Evolutionary conservation across 805 yeast genomes (phyloP), one percentile per base, ranked within the genome.

Genomic region (Ascoidea rubescens): DNA sequence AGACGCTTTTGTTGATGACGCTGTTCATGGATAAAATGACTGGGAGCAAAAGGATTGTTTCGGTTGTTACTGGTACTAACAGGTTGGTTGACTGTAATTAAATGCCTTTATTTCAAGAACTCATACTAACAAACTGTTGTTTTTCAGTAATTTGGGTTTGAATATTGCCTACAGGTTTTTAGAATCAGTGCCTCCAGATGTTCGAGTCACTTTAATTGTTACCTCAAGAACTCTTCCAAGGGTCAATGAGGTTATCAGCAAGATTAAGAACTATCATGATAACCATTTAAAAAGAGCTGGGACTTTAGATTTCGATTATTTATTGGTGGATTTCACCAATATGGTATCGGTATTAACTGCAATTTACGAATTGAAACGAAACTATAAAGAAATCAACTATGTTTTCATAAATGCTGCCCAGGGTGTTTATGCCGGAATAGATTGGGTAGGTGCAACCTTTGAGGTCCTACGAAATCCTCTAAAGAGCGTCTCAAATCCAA

Each of bases 191-290:
- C 80, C 84, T 5, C 63, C 69, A 1, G 71, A 72, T 17, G 69
- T 70, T 6, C 71, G 84, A 54, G 61, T 93, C 49, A 89, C 96
- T 0, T 70, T 93, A 7, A 80, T 93, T 8, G 89, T 91, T 8
- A 90, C 98, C 0, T 86, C 96, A 4, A 73, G 99, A 58, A 87
- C 96, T 0, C 71, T 91, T 48, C 89, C 95, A 5, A 79, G 88
- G 53, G 97, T 82, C 4, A 82, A 82, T 53, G 88, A 84, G 56
- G 82, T 82, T 28, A 86, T 91, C 50, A 72, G 71, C 31, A 66
- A 67, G 48, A 78, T 88, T 54, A 75, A 79, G 54, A 61, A 66
- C 5, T 74, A 72, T 62, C 62, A 64, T 45, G 73, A 65, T 4
- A 62, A 64, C 4, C 67, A 66, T 48, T 53, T 62, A 4, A 59